Evolutionary conservation across 2,329 filamentous ascomycete genomes (phyloP).

Genomic region (Graphium sp.): DNA sequence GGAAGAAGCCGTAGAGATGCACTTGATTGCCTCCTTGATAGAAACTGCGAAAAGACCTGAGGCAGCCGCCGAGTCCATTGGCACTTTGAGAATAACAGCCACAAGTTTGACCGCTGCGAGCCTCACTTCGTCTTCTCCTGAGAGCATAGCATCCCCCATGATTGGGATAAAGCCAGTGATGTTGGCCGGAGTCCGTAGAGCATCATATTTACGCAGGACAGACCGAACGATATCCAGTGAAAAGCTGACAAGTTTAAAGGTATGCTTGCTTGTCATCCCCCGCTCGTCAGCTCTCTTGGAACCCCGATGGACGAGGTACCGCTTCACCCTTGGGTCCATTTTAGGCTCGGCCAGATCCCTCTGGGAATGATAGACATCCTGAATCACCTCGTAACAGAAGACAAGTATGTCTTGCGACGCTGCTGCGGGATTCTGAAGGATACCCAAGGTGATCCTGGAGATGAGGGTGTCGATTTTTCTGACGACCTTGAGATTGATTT

Average conservation of each 20-base stretch:
- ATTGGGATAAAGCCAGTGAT: conserved; percentile 76
- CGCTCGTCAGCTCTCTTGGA: conserved; percentile 59
- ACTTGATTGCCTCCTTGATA: conserved; percentile 67
- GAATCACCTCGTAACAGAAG: conserved; percentile 89
- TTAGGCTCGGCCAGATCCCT: conserved; percentile 32
- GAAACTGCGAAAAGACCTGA: conserved; percentile 55
- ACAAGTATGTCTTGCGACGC: conserved; percentile 70
- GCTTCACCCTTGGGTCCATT: conserved; percentile 44
- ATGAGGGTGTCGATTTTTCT: conserved; percentile 85
- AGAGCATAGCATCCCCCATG: conserved; percentile 71
- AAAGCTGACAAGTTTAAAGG: conserved; percentile 78
- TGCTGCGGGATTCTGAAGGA: conserved; percentile 66
- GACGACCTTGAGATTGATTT: conserved; percentile 65
- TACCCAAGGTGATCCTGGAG: conserved; percentile 63
- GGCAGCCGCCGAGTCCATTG: conserved; percentile 54
- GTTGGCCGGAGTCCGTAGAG: conserved; percentile 63
- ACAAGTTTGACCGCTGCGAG: conserved; percentile 76
- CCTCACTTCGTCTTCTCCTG: conserved; percentile 82
- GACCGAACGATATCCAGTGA: conserved; percentile 73
- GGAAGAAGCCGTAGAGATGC: conserved; percentile 59
- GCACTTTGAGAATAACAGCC: conserved; percentile 69
- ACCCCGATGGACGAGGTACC: conserved; percentile 68
- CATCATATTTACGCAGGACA: conserved; percentile 72
- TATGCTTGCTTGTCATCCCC: conserved; percentile 59
- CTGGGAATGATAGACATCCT: conserved; percentile 60